phyloP scores from a whole-genome alignment of 305 asterid genomes.

The Fraxinus angustifolia region DNA sequence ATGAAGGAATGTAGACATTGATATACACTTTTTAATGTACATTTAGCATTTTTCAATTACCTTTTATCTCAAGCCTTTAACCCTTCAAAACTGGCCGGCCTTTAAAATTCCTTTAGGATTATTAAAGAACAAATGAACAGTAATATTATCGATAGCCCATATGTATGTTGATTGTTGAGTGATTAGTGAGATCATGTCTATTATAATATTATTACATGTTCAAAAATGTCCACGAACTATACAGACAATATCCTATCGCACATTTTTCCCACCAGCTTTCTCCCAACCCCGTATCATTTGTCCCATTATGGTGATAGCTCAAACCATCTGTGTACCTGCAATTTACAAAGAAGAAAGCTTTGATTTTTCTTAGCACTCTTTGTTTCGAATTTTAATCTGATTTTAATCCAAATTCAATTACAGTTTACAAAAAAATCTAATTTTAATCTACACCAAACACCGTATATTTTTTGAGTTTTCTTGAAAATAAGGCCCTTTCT shows the following conservation, averaged over 20 bases:
- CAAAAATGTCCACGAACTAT: slow-evolving; percentile 27
- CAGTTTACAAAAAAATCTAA: too few relatives aligned
- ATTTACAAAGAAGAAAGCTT: slow-evolving; percentile 10
- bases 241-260: slow-evolving; percentile 26
- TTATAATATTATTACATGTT: background rate
- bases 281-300: slow-evolving; percentile 28
- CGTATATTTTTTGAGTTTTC: slow-evolving; percentile 27
- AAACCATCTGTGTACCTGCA: background rate
- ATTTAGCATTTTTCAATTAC: too few relatives aligned
- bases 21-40: too few relatives aligned
- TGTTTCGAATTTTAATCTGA: too few relatives aligned
- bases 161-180: slow-evolving; percentile 4
- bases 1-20: too few relatives aligned
- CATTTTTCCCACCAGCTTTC: slow-evolving; percentile 38
- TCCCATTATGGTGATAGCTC: background rate
- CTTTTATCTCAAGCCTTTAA: background rate
- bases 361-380: background rate
- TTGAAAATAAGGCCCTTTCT: slow-evolving; percentile 9
- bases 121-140: background rate
- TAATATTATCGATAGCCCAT: slow-evolving; percentile 7
- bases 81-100: background rate
- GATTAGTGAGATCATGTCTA: slow-evolving; percentile 16
- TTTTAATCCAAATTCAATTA: too few relatives aligned
- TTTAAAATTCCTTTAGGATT: background rate
- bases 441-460: too few relatives aligned